A percentile compares a stretch with the other conserved stretches of the same genome.
phyloP scores from a whole-genome alignment of 2,329 filamentous ascomycete genomes.

The Geosmithia putterillii region DNA sequence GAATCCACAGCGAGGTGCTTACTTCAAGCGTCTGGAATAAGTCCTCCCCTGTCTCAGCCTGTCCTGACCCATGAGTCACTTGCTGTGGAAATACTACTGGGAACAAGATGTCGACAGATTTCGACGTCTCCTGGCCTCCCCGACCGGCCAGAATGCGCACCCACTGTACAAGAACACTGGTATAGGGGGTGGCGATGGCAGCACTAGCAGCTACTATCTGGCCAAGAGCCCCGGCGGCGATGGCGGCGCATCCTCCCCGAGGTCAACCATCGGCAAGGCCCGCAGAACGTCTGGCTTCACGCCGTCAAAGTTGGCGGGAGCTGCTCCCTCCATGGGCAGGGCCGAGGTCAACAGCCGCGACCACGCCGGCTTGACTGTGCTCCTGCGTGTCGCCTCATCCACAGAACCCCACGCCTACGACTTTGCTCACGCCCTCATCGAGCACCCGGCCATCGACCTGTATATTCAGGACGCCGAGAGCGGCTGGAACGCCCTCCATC shows the following conservation, averaged over 20 bases:
- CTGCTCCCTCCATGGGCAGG: slow-evolving; percentile 29
- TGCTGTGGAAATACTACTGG: slow-evolving; percentile 93
- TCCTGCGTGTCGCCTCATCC: slow-evolving; percentile 77
- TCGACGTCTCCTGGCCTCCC: slow-evolving; percentile 71
- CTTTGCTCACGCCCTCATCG: slow-evolving; percentile 70
- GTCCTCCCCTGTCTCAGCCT: slow-evolving; percentile 21
- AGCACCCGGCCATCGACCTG: slow-evolving; percentile 73
- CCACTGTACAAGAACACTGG: slow-evolving; percentile 19
- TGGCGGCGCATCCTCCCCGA: slow-evolving; percentile 34
- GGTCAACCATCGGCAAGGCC: slow-evolving; percentile 31
- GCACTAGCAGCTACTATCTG: not conserved
- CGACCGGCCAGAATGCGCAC: slow-evolving; percentile 43
- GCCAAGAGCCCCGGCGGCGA: slow-evolving; percentile 37
- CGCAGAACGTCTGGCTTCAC: slow-evolving; percentile 40
- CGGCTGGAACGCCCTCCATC: slow-evolving; percentile 90
- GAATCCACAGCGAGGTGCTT: slow-evolving; percentile 78
- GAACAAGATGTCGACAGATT: slow-evolving; percentile 97
- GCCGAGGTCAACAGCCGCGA: slow-evolving; percentile 80
- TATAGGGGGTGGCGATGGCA: not conserved
- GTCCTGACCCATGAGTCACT: slow-evolving; percentile 67
- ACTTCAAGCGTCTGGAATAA: slow-evolving; percentile 39
- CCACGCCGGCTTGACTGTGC: slow-evolving; percentile 64
- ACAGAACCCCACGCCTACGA: slow-evolving; percentile 52
- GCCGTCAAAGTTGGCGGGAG: slow-evolving; percentile 23
- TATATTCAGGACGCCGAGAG: slow-evolving; percentile 83